Evolutionary conservation across 352 stramenopile species (phyloP).

Genomic region (Phytophthora vignae): DNA sequence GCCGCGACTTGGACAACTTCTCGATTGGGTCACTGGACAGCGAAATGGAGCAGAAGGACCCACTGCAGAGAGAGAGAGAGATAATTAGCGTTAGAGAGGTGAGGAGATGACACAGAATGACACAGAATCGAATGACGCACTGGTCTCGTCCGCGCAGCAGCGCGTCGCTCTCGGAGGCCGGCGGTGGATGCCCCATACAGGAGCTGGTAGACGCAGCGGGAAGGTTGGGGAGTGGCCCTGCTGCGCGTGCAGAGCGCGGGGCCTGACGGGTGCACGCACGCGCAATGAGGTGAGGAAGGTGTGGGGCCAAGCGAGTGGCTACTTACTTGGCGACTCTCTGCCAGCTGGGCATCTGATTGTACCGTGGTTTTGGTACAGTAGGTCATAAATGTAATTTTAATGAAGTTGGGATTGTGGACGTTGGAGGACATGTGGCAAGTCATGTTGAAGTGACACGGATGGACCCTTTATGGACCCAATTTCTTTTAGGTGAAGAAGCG

Average conservation of each 20-base stretch:
- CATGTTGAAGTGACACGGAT: neutral
- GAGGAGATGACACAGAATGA: neutral
- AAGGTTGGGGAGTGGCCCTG: neutral
- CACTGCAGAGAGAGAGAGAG: slow-evolving; percentile 23
- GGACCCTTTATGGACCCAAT: neutral
- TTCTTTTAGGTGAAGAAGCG: slow-evolving; percentile 15
- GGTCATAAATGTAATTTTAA: neutral
- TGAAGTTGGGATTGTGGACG: neutral
- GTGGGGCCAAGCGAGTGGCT: neutral
- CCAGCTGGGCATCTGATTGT: slow-evolving; percentile 1
- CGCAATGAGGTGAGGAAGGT: neutral
- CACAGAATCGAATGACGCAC: slow-evolving; percentile 36
- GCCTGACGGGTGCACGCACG: neutral
- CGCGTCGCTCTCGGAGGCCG: slow-evolving; percentile 36
- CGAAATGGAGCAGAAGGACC: slow-evolving; percentile 72
- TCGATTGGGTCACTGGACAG: slow-evolving; percentile 62
- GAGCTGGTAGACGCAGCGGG: neutral
- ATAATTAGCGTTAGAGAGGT: too few relatives aligned
- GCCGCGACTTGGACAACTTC: slow-evolving; percentile 38
- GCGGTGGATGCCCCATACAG: slow-evolving; percentile 27
- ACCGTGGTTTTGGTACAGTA: neutral
- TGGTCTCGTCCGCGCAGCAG: slow-evolving; percentile 40
- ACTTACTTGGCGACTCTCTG: slow-evolving; percentile 8
- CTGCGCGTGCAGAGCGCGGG: neutral
- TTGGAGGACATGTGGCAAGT: neutral